Percentiles rank a stretch among this genome's conserved stretches.
Conservation (phyloP, 1,139 yeast species). For the Debaryomyces nepalensis region DNA sequence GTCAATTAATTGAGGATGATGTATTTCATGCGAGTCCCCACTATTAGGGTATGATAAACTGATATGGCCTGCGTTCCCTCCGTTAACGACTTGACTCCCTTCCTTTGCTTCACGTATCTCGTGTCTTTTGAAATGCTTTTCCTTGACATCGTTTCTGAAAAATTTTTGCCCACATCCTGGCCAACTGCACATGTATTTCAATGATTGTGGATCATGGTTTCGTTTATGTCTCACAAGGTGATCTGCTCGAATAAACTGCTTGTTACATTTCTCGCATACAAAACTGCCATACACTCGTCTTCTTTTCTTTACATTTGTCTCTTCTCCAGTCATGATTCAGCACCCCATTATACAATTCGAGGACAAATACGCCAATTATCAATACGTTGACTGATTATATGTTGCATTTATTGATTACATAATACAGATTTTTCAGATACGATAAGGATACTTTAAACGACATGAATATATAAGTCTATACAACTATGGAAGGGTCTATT, state of each 20-base stretch:
- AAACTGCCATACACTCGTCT: slow-evolving; percentile 22
- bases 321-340: slow-evolving; percentile 7
- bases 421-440: background rate
- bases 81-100: background rate
- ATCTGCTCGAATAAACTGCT: slow-evolving; percentile 42
- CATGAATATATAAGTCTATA: slow-evolving; percentile 3
- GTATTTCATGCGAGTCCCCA: no score
- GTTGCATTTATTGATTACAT: slow-evolving; percentile 10
- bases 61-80: background rate
- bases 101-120: slow-evolving; percentile 17
- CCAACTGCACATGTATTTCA: slow-evolving; percentile 36
- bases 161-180: slow-evolving; percentile 39
- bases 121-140: slow-evolving; percentile 40
- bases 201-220: slow-evolving; percentile 39
- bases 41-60: background rate
- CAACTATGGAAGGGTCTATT: slow-evolving; percentile 17
- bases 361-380: no score
- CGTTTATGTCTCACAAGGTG: slow-evolving; percentile 44
- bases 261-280: slow-evolving; percentile 31
- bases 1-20: no score
- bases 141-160: slow-evolving; percentile 42
- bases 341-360: no score
- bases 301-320: slow-evolving; percentile 13
- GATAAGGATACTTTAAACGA: slow-evolving; percentile 2
- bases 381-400: slow-evolving; percentile 1